Evolutionary conservation across 2,329 filamentous ascomycete species (phyloP).

Genomic region (Lachnellula occidentalis): DNA sequence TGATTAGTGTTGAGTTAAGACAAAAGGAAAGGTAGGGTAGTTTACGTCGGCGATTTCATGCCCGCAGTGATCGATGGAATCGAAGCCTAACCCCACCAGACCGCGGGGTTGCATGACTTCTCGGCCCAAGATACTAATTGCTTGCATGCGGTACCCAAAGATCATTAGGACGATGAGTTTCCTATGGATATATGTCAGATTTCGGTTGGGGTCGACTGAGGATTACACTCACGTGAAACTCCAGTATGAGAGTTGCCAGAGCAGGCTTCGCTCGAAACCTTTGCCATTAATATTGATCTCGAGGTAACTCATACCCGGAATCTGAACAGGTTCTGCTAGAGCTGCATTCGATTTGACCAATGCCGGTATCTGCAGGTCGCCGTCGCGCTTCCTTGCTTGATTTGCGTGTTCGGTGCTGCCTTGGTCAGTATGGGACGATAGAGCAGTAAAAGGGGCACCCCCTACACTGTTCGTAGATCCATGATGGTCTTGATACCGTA

Average conservation of each 20-base stretch:
- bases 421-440: neutral
- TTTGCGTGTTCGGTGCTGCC: conserved; percentile 66
- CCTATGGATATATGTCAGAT: conserved; percentile 30
- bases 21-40: conserved; percentile 1
- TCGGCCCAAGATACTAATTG: conserved; percentile 62
- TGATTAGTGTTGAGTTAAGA: neutral
- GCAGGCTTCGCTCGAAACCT: conserved; percentile 60
- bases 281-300: conserved; percentile 69
- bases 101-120: conserved; percentile 70
- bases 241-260: conserved; percentile 63
- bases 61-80: conserved; percentile 64
- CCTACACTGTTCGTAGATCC: conserved; percentile 71
- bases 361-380: conserved; percentile 40
- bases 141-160: conserved; percentile 61
- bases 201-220: neutral
- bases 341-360: conserved; percentile 44
- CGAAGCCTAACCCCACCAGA: conserved; percentile 62
- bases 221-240: conserved; percentile 50
- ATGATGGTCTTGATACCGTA: conserved; percentile 67
- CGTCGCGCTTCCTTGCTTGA: conserved; percentile 56
- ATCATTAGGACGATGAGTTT: conserved; percentile 59
- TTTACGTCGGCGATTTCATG: conserved; percentile 49
- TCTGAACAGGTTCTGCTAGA: conserved; percentile 51
- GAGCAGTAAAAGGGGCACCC: neutral
- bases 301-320: conserved; percentile 57